A percentile compares a stretch with the other conserved stretches of the same genome.
These are phyloP conservation scores for Fibroporia radiculosa DNA, from an alignment of 768 basidiomycete species.

Conservation along the genomic window DNA sequence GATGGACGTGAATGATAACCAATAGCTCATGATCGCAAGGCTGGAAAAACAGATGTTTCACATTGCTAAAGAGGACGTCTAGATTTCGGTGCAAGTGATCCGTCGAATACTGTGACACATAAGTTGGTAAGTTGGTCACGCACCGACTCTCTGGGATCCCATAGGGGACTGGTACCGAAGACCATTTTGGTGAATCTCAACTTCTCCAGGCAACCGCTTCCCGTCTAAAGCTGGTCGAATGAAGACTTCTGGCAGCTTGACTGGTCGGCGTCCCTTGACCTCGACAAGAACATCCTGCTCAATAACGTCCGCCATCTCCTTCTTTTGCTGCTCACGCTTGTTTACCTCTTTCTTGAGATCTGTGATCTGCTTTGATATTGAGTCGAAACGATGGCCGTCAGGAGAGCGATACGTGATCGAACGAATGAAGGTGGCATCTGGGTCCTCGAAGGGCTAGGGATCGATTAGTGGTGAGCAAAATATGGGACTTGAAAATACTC, in stretches of 20 bases:
- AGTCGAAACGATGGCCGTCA: constrained; percentile 84
- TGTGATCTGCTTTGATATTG: constrained; percentile 85
- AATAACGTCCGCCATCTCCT: constrained; percentile 96
- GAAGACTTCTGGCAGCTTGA: constrained; percentile 85
- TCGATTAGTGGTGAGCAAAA: constrained; percentile 1
- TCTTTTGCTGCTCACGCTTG: constrained; percentile 95
- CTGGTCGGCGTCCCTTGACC: constrained; percentile 80
- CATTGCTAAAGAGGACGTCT: constrained; percentile 95
- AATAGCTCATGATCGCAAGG: constrained; percentile 95
- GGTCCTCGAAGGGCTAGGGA: constrained; percentile 86
- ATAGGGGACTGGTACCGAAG: constrained; percentile 84
- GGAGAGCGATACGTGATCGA: constrained; percentile 90
- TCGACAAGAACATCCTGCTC: constrained; percentile 90
- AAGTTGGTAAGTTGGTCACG: constrained; percentile 18
- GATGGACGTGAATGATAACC: constrained; percentile 88
- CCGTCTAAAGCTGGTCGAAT: constrained; percentile 91
- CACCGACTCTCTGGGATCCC: constrained; percentile 87
- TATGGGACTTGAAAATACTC: constrained; percentile 66
- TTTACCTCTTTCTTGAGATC: constrained; percentile 95
- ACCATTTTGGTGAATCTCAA: constrained; percentile 97
- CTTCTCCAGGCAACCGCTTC: constrained; percentile 92
- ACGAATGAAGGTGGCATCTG: constrained; percentile 92
- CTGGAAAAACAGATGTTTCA: constrained; percentile 99
- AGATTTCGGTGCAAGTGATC: not conserved
- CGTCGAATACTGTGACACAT: not conserved